phyloP scores from a whole-genome alignment of 192 early-diverging fungal genomes.

The Geranomyces michiganensis region DNA sequence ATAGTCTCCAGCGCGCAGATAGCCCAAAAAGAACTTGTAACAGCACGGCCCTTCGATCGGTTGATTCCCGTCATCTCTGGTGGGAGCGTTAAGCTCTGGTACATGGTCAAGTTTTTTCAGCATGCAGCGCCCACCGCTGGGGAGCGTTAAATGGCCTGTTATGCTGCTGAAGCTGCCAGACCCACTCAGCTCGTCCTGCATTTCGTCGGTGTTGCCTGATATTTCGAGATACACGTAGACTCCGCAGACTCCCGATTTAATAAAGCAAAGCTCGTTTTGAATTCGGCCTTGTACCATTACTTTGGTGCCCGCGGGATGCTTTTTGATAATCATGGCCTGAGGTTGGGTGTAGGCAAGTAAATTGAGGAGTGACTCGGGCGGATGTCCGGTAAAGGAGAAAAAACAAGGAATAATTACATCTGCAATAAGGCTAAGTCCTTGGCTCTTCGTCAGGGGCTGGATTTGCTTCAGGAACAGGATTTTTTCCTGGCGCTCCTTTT shows the following conservation, averaged over 20 bases:
- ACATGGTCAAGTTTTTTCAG: neutral
- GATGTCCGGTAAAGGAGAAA: too few species aligned
- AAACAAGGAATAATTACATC: slow-evolving; percentile 18
- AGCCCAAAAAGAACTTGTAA: slow-evolving; percentile 13
- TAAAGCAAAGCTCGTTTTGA: neutral
- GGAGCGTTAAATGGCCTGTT: neutral
- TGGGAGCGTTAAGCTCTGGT: neutral
- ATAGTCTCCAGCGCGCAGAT: slow-evolving; percentile 31
- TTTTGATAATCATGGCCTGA: slow-evolving; percentile 19
- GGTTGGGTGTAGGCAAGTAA: neutral
- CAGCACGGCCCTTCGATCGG: neutral
- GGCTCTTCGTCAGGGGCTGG: neutral
- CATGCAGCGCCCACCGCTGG: neutral
- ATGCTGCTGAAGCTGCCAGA: neutral
- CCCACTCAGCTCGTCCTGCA: neutral
- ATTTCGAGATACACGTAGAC: neutral
- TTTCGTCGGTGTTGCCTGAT: neutral
- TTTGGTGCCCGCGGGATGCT: slow-evolving; percentile 7
- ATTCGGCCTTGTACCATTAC: slow-evolving; percentile 2
- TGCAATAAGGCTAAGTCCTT: slow-evolving; percentile 31
- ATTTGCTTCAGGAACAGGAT: slow-evolving; percentile 35
- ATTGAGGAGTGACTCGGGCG: neutral
- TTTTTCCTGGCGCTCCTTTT: slow-evolving; percentile 48
- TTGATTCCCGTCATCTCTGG: too few species aligned
- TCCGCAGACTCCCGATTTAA: slow-evolving; percentile 1